Evolutionary conservation across 345 rosid species (phyloP).

Genomic region (Boechera stricta): DNA sequence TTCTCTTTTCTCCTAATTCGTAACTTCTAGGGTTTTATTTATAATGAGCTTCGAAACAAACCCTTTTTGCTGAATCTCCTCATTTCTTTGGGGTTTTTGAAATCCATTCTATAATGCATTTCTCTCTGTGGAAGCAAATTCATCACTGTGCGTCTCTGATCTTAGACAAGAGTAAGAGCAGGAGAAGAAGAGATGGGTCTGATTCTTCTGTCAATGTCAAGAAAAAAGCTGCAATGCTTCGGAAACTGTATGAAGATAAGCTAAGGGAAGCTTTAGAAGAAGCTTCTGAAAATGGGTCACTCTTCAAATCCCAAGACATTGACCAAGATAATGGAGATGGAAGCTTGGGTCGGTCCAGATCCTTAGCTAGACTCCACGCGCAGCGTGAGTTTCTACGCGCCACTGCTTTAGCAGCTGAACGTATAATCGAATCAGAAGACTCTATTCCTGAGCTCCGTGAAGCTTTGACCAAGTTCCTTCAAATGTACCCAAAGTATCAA

Average conservation of each 20-base stretch:
- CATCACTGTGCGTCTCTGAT: slow-evolving; percentile 96
- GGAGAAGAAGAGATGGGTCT: slow-evolving; percentile 71
- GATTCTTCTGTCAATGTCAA: slow-evolving; percentile 58
- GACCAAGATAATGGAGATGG: slow-evolving; percentile 58
- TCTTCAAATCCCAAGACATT: slow-evolving; percentile 69
- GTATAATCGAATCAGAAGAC: slow-evolving; percentile 55
- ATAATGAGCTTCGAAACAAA: slow-evolving; percentile 5
- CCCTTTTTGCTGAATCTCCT: slow-evolving; percentile 23
- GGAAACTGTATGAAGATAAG: slow-evolving; percentile 75
- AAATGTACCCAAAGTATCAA: slow-evolving; percentile 80
- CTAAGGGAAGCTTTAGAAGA: slow-evolving; percentile 87
- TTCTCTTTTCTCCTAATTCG: slow-evolving; percentile 6
- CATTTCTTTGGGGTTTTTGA: background rate
- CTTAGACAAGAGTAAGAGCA: slow-evolving; percentile 81
- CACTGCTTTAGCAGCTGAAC: slow-evolving; percentile 73
- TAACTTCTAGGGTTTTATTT: slow-evolving; percentile 33
- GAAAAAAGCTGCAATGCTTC: slow-evolving; percentile 56
- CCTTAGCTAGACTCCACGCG: slow-evolving; percentile 81
- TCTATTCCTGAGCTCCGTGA: slow-evolving; percentile 62
- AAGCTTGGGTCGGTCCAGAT: slow-evolving; percentile 71
- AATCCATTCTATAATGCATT: slow-evolving; percentile 65
- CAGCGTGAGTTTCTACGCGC: slow-evolving; percentile 84
- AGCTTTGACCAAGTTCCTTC: slow-evolving; percentile 73
- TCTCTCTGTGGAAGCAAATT: slow-evolving; percentile 96
- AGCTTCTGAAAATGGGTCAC: slow-evolving; percentile 87